Evolutionary conservation across 2,329 filamentous ascomycete species (phyloP), one percentile per base, ranked within the genome.

Genomic region (Alternaria sp.): DNA sequence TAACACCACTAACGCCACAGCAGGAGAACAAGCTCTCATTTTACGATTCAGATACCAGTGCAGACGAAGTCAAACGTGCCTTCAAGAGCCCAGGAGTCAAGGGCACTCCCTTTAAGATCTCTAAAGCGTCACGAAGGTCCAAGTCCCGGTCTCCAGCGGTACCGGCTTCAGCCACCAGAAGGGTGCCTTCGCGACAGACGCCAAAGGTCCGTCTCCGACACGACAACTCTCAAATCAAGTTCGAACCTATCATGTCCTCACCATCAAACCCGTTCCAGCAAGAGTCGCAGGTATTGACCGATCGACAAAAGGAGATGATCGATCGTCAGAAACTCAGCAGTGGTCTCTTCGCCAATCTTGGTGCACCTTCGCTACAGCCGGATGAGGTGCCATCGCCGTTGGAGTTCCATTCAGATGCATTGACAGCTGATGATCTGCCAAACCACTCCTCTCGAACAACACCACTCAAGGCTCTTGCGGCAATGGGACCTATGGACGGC

Each of bases 181-280:
- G 68, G 61, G 52, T 51, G 14, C 59, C 75, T 52, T 56, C 69
- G 14, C 70, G 71, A 45, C 68, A 65, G 28, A 80, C 77, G 51
- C 77, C 78, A 12, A 86, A 84, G 48, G 82, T 85, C 18, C 86
- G 86, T 60, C 82, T 89, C 28, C 87, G 91, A 34, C 93, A 97
- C 68, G 87, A 97, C 63, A 86, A 96, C 77, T 96, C 92, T 0
- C 93, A 96, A 71, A 85, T 96, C 27, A 85, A 92, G 44, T 95
- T 95, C 71, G 87, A 90, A 3, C 81, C 87, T 0, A 90, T 94
- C 48, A 85, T 86, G 30, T 87, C 88, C 12, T 87, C 89, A 0
- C 80, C 85, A 3, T 79, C 83, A 5, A 78, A 80, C 14, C 79
- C 77, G 0, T 74, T 76, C 20, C 67, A 73, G 4, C 73, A 84